Base-by-base conservation (phyloP, 2,329 filamentous ascomycete species). In the Tolypocladium pustulatum region DNA sequence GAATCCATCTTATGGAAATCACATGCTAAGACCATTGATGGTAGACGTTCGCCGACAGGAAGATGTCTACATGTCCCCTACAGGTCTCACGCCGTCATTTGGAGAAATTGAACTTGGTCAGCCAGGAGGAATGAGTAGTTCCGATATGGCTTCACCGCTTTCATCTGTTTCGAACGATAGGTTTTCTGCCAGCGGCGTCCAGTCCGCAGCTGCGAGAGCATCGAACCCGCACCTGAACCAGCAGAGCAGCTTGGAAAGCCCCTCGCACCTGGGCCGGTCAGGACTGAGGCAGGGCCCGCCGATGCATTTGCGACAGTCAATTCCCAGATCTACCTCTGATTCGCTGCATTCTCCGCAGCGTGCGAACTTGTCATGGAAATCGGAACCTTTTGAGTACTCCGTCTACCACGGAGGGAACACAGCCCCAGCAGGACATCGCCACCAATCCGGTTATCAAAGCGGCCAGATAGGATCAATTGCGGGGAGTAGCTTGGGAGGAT, bases 11-110 rank as follows among this genome's bases (percentile, higher is more conserved):
- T 86, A 84, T 65, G 72, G 77, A 7, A 81, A 84, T 61, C 83
- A 83, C 59, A 83, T 86, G 73, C 82, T 86, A 74, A 79, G 86
- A 37, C 85, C 87, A 2, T 69, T 90, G 62, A 84, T 88, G 73
- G 79, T 90, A 30, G 87, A 90, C 65, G 80, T 88, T 61, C 78
- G 87, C 61, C 81, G 86, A 64, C 74, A 79, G 34, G 82, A 86
- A 9, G 79, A 85, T n/a, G 82, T 86, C 27, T 85, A 88, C 65
- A 77, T 87, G 64, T 88, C 87, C 13, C 81, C 86, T 0, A 83
- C 84, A 0, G 84, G 83, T 13, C 77, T 90, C 32, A 88, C 82
- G 62, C 85, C 87, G 32, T 83, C 82, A 0, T 88, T 89, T 71
- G 83, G 85, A 12, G 79, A 79, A 62, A 84, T 90, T 64, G 82